Evolutionary conservation across 2,329 filamentous ascomycete species (phyloP).

Genomic region (Exophiala sideris): DNA sequence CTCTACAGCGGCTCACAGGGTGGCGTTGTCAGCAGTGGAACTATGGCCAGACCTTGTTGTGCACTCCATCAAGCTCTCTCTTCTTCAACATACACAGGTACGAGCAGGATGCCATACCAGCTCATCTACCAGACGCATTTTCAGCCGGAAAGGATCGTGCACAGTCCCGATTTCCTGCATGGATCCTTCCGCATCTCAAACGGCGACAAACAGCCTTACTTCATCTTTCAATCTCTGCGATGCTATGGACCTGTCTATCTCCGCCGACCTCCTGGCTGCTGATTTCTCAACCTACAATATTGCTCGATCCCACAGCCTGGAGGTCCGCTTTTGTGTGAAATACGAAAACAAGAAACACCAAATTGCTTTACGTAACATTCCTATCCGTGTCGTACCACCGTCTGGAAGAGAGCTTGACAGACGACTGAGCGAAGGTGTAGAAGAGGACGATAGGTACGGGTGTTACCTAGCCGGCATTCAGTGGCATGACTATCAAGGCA

Average conservation of each 20-base stretch:
- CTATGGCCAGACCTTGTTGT: neutral
- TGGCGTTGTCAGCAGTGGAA: neutral
- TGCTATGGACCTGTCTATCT: slow-evolving; percentile 3
- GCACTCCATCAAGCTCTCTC: slow-evolving; percentile 7
- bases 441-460: neutral
- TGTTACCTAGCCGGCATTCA: neutral
- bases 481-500: neutral
- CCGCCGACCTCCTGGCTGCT: neutral
- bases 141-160: slow-evolving; percentile 8
- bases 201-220: neutral
- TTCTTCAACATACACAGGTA: slow-evolving; percentile 10
- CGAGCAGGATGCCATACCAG: slow-evolving; percentile 6
- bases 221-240: slow-evolving; percentile 8
- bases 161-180: neutral
- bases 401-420: neutral
- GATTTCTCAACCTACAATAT: slow-evolving; percentile 22
- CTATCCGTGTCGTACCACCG: neutral
- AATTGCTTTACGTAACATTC: neutral
- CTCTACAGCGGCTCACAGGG: neutral
- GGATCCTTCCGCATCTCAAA: neutral
- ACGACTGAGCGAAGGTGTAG: neutral
- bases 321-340: slow-evolving; percentile 2
- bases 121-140: slow-evolving; percentile 1
- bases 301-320: slow-evolving; percentile 8
- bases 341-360: slow-evolving; percentile 6